Evolutionary conservation across 139 green algal species (phyloP).

Genomic region (Chlamydomonas eustigma): DNA sequence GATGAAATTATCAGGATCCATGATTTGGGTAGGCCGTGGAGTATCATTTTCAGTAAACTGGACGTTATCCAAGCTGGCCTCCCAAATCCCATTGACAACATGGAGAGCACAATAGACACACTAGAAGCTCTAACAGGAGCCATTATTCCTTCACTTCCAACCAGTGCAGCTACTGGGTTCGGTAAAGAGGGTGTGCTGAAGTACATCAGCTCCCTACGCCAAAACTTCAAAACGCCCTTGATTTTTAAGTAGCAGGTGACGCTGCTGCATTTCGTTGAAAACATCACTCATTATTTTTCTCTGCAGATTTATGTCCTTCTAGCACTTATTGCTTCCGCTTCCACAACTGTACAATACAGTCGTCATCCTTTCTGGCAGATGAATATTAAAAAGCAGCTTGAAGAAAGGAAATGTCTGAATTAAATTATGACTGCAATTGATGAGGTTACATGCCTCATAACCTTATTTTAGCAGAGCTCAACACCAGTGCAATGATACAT

Average conservation of each 20-base stretch:
- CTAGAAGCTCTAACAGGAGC: background rate
- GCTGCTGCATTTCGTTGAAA: no score
- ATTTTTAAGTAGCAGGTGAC: constrained; percentile 6
- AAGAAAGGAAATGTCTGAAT: no score
- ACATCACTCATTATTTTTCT: no score
- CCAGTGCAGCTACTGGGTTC: background rate
- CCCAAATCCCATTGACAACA: background rate
- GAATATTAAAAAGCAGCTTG: no score
- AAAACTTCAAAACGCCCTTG: constrained; percentile 4
- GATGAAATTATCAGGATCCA: constrained; percentile 34
- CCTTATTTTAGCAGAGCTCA: no score
- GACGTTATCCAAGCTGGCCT: background rate
- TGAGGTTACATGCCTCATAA: no score
- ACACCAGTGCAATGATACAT: no score
- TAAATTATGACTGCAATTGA: no score
- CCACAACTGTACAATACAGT: no score
- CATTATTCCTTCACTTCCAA: background rate
- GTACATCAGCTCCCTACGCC: constrained; percentile 8
- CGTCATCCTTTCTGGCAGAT: no score
- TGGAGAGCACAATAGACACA: background rate
- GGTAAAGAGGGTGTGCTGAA: background rate
- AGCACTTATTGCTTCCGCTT: no score
- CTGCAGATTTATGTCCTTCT: no score
- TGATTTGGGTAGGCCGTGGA: background rate
- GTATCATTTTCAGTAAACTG: constrained; percentile 15